Conservation (phyloP, 345 rosid species). For the Raphanus raphanistrum region DNA sequence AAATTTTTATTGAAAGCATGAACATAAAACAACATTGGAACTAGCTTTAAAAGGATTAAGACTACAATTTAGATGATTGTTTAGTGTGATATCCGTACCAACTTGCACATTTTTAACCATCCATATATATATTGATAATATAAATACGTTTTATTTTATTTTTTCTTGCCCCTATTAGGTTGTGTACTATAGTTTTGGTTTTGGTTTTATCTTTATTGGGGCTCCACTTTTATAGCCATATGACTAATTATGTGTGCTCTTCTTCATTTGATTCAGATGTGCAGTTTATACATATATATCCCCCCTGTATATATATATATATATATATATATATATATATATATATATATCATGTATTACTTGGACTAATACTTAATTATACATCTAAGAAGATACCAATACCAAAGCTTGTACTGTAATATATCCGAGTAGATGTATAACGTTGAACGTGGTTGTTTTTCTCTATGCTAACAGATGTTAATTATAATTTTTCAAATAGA, state of each 20-base stretch:
- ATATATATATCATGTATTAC: not conserved
- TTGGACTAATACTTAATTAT: not conserved
- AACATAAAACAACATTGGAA: slow-evolving; percentile 27
- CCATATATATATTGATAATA: not conserved
- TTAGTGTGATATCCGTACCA: slow-evolving; percentile 34
- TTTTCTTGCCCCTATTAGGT: slow-evolving; percentile 28
- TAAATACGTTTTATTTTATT: not conserved
- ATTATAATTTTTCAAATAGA: not conserved
- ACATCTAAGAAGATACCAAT: not conserved
- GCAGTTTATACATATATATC: slow-evolving; percentile 6
- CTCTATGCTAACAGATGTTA: not conserved
- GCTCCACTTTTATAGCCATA: slow-evolving; percentile 26
- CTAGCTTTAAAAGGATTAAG: slow-evolving; percentile 14
- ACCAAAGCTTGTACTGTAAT: not conserved
- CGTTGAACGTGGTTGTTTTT: not conserved
- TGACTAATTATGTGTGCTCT: slow-evolving; percentile 12
- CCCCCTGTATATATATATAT: not conserved
- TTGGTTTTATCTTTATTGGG: slow-evolving; percentile 27
- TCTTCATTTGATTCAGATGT: slow-evolving; percentile 22
- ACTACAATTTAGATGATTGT: not conserved
- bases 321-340: not conserved
- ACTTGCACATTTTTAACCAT: slow-evolving; percentile 19
- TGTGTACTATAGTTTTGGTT: slow-evolving; percentile 26
- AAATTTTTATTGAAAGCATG: slow-evolving; percentile 23
- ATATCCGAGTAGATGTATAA: not conserved